Evolutionary conservation across 208 protist species (phyloP).

Genomic region (Phytomonas francai): DNA sequence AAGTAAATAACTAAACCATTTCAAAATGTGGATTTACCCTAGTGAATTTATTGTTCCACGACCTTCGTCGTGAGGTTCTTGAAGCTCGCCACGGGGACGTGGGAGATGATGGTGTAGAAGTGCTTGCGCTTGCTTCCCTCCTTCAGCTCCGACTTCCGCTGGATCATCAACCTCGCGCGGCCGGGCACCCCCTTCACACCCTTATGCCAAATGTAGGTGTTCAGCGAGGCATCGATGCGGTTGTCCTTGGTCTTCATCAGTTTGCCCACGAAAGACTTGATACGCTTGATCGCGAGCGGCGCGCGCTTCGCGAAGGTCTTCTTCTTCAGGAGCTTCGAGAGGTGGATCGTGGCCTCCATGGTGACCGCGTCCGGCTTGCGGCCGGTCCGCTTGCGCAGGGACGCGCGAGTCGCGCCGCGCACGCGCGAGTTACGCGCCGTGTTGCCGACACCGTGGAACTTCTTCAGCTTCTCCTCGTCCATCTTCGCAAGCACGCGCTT

Average conservation of each 20-base stretch:
- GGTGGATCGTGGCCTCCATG: slow-evolving; percentile 96
- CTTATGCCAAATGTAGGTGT: slow-evolving; percentile 96
- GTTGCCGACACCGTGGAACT: slow-evolving; percentile 84
- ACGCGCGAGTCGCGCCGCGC: slow-evolving; percentile 71
- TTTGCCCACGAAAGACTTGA: slow-evolving; percentile 92
- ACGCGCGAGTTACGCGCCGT: slow-evolving; percentile 80
- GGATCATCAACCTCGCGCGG: slow-evolving; percentile 93
- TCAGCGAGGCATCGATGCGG: slow-evolving; percentile 94
- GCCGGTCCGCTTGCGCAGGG: slow-evolving; percentile 74
- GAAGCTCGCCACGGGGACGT: slow-evolving; percentile 76
- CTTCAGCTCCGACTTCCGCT: slow-evolving; percentile 75
- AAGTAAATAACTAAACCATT: slow-evolving; percentile 10
- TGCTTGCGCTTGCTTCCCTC: slow-evolving; percentile 84
- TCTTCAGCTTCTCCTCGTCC: slow-evolving; percentile 76
- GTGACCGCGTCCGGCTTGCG: slow-evolving; percentile 85
- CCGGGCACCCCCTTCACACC: slow-evolving; percentile 92
- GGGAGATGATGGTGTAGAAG: slow-evolving; percentile 88
- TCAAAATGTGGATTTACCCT: slow-evolving; percentile 10
- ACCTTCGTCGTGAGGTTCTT: slow-evolving; percentile 82
- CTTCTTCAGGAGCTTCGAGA: slow-evolving; percentile 95
- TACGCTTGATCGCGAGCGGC: slow-evolving; percentile 93
- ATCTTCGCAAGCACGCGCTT: slow-evolving; percentile 85
- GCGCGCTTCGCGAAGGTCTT: slow-evolving; percentile 96
- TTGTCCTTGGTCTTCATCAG: slow-evolving; percentile 97
- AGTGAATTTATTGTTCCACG: slow-evolving; percentile 46